phyloP scores from a whole-genome alignment of 1,284 basidiomycete genomes.

The Pulchroboletus neoregius region DNA sequence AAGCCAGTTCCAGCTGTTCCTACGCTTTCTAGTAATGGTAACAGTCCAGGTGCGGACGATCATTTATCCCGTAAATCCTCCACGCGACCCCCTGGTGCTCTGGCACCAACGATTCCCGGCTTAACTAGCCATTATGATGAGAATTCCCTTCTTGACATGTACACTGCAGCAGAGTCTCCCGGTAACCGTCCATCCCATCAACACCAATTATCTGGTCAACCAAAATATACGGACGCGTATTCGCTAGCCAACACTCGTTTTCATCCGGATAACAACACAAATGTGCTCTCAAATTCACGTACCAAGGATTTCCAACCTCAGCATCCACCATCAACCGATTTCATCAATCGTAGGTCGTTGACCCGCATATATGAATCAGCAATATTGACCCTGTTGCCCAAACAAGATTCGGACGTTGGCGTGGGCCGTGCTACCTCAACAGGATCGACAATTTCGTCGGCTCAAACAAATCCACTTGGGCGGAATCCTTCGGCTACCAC shows the following conservation, averaged over 20 bases:
- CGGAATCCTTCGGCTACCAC: constrained; percentile 30
- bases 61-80: constrained; percentile 23
- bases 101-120: constrained; percentile 35
- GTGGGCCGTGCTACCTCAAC: constrained; percentile 32
- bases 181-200: constrained; percentile 23
- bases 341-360: constrained; percentile 22
- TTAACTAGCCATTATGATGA: constrained; percentile 27
- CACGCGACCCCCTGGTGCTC: constrained; percentile 34
- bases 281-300: constrained; percentile 15
- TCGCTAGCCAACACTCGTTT: constrained; percentile 13
- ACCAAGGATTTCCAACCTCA: constrained; percentile 23
- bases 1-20: constrained; percentile 33
- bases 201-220: constrained; percentile 20
- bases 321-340: constrained; percentile 23
- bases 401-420: constrained; percentile 17
- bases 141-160: constrained; percentile 24
- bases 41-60: constrained; percentile 14
- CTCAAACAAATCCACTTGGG: constrained; percentile 24
- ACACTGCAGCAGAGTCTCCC: constrained; percentile 22
- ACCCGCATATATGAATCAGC: neutral
- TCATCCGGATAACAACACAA: constrained; percentile 15
- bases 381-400: constrained; percentile 10
- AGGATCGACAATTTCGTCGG: constrained; percentile 33
- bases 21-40: constrained; percentile 10
- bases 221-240: constrained; percentile 22